Evolutionary conservation across 768 basidiomycete genomes (phyloP).

Genomic region (Leccinellum rugosiceps): DNA sequence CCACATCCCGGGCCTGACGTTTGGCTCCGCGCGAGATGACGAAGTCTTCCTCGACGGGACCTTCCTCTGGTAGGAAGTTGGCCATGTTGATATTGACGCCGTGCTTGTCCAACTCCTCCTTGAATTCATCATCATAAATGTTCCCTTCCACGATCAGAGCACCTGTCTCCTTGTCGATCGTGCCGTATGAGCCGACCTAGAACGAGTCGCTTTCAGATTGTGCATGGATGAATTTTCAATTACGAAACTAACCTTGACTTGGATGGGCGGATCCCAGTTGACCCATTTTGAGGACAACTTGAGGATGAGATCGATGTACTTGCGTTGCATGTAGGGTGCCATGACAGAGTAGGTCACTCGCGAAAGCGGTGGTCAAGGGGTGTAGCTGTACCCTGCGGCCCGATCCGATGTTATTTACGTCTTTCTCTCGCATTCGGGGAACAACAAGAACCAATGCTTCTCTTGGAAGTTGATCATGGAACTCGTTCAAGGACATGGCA

Average conservation of each 20-base stretch:
- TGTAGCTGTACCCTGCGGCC: too few species aligned
- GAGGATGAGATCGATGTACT: conserved; percentile 36
- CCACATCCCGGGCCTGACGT: conserved; percentile 6
- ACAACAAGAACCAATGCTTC: too few species aligned
- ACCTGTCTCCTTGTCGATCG: conserved; percentile 30
- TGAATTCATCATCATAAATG: conserved; percentile 28
- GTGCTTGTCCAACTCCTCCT: conserved; percentile 15
- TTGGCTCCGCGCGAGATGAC: conserved; percentile 23
- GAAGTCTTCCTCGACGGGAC: conserved; percentile 21
- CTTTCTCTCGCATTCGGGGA: too few species aligned
- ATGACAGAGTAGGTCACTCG: neutral
- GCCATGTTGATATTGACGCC: conserved; percentile 11
- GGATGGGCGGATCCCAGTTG: conserved; percentile 35
- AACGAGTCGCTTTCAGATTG: neutral
- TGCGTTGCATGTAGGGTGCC: conserved; percentile 21
- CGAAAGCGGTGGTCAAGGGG: too few species aligned
- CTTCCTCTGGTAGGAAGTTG: conserved; percentile 14
- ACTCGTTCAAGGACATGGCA: too few species aligned
- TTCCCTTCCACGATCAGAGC: conserved; percentile 33
- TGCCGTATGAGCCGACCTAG: conserved; percentile 38
- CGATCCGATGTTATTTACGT: too few species aligned
- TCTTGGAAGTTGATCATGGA: too few species aligned
- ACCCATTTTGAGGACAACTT: conserved; percentile 33
- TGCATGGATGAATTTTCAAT: neutral
- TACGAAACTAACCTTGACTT: conserved; percentile 21